phyloP scores from a whole-genome alignment of 768 basidiomycete genomes.

The Megacollybia marginata region DNA sequence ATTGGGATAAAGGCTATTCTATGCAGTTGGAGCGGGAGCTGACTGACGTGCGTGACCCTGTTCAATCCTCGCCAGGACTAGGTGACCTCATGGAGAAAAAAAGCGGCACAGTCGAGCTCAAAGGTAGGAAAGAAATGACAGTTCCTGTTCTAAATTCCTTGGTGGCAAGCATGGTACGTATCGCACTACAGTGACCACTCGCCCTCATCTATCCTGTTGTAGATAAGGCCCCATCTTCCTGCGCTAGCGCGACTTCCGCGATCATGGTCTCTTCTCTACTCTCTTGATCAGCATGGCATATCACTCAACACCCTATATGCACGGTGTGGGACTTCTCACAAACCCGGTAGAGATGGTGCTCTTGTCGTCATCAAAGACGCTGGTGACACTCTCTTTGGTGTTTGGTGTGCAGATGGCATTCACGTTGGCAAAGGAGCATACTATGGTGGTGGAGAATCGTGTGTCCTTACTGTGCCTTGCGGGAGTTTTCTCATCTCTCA shows the following conservation, averaged over 20 bases:
- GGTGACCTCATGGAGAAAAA: slow-evolving; percentile 45
- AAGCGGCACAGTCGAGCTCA: slow-evolving; percentile 38
- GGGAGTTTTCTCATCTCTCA: neutral
- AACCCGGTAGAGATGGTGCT: slow-evolving; percentile 31
- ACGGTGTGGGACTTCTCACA: slow-evolving; percentile 39
- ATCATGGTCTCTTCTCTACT: slow-evolving; percentile 78
- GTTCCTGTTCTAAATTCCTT: slow-evolving; percentile 38
- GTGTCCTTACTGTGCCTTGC: slow-evolving; percentile 14
- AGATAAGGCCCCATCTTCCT: slow-evolving; percentile 71
- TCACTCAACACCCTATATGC: slow-evolving; percentile 84
- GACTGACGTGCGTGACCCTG: neutral
- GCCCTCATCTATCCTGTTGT: neutral
- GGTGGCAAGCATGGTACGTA: slow-evolving; percentile 56
- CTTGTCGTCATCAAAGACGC: slow-evolving; percentile 64
- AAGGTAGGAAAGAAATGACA: slow-evolving; percentile 52
- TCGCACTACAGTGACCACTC: slow-evolving; percentile 2
- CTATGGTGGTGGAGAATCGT: slow-evolving; percentile 88
- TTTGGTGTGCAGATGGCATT: slow-evolving; percentile 73
- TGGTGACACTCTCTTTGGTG: slow-evolving; percentile 66
- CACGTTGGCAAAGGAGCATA: slow-evolving; percentile 55
- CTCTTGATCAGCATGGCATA: slow-evolving; percentile 92
- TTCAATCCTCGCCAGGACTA: slow-evolving; percentile 16
- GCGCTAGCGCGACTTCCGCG: slow-evolving; percentile 64
- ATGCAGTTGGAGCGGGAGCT: slow-evolving; percentile 37
- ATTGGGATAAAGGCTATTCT: slow-evolving; percentile 66